A percentile compares a stretch with the other conserved stretches of the same genome.
Evolutionary conservation across 2,329 filamentous ascomycete species (phyloP).

Genomic region (Aaosphaeria pasadenensis): DNA sequence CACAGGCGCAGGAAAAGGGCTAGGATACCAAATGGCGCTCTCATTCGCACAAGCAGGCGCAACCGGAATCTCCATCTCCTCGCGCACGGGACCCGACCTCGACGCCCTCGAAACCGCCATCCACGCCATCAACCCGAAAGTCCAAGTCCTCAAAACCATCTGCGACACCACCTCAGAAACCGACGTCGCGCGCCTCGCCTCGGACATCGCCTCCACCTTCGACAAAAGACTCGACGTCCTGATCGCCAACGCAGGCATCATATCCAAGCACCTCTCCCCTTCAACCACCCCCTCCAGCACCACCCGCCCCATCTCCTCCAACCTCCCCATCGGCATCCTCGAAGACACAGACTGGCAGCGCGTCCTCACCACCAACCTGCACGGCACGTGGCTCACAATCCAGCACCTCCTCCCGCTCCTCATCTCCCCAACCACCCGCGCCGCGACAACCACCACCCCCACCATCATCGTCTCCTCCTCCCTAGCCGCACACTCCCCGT

Average conservation of each 20-base stretch:
- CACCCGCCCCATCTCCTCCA: neutral
- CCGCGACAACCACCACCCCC: constrained; percentile 5
- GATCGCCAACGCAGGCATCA: constrained; percentile 19
- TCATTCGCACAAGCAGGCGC: constrained; percentile 13
- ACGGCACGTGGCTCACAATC: constrained; percentile 14
- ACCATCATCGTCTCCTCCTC: constrained; percentile 14
- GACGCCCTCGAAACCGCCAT: constrained; percentile 7
- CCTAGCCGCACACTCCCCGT: constrained; percentile 7
- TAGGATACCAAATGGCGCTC: constrained; percentile 14
- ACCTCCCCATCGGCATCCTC: constrained; percentile 10
- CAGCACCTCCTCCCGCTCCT: constrained; percentile 17
- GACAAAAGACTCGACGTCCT: constrained; percentile 16
- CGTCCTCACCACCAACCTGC: constrained; percentile 18
- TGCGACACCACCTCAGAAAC: constrained; percentile 10
- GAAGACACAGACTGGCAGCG: constrained; percentile 17
- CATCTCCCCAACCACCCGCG: constrained; percentile 2
- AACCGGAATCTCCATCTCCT: constrained; percentile 10
- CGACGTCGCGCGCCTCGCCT: constrained; percentile 5
- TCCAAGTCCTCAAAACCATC: constrained; percentile 11
- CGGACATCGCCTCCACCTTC: constrained; percentile 3
- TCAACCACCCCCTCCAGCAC: neutral
- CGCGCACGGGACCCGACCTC: constrained; percentile 11
- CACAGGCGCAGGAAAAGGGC: constrained; percentile 16
- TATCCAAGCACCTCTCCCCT: constrained; percentile 9
- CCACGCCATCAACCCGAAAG: constrained; percentile 3